Evolutionary conservation across 306 rosid genomes (phyloP).

Genomic region (Prunus dulcis): DNA sequence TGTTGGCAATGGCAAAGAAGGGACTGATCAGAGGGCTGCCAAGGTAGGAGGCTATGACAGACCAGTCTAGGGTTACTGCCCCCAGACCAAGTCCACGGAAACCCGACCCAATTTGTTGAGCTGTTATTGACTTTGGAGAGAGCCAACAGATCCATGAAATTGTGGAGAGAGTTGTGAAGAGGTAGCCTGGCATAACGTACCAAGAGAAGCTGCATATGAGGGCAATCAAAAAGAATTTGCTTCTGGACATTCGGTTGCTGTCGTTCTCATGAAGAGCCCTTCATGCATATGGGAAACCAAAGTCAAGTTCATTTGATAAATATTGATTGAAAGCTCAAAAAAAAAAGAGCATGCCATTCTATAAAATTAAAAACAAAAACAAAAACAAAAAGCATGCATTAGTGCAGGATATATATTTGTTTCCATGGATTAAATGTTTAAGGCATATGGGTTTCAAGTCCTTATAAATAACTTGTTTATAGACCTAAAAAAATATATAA

Average conservation of each 20-base stretch:
- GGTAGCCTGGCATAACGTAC: constrained; percentile 61
- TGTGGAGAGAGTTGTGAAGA: constrained; percentile 37
- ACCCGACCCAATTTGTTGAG: constrained; percentile 72
- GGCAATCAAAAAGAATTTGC: constrained; percentile 57
- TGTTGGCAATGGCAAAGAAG: constrained; percentile 49
- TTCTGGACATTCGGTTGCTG: constrained; percentile 43
- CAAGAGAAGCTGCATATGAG: constrained; percentile 60
- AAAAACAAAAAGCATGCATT: not conserved
- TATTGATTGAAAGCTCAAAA: not conserved
- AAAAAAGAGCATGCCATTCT: not conserved
- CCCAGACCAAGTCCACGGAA: constrained; percentile 57
- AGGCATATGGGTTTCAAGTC: too few species aligned
- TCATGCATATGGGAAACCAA: constrained; percentile 3
- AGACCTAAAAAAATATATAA: too few species aligned
- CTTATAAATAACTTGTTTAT: too few species aligned
- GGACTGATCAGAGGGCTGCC: constrained; percentile 63
- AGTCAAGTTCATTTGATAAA: not conserved
- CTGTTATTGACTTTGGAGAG: constrained; percentile 45
- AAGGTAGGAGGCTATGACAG: constrained; percentile 43
- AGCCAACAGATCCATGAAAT: constrained; percentile 67
- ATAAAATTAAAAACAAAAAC: not conserved
- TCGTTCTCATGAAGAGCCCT: constrained; percentile 71
- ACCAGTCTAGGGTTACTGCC: constrained; percentile 57
- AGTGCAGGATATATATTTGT: too few species aligned
- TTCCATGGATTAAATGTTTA: too few species aligned